Percentiles rank a stretch among this genome's conserved stretches.
These are phyloP conservation scores for Hygrophoropsis aurantiaca DNA, from an alignment of 768 basidiomycete species.

Conservation along the genomic window DNA sequence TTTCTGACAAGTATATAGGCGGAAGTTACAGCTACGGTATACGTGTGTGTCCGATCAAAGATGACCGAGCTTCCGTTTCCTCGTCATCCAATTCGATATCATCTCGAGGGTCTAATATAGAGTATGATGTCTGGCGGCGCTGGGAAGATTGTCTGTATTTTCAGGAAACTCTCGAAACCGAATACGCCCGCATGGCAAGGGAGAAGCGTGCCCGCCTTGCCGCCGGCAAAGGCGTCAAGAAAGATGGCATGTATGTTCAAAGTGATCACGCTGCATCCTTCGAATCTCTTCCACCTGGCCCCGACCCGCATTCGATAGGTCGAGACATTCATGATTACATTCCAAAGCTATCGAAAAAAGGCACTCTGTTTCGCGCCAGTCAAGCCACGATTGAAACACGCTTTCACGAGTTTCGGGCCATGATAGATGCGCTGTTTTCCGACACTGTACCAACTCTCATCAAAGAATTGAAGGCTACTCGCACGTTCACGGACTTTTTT, in stretches of 20 bases:
- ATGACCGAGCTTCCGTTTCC: constrained; percentile 28
- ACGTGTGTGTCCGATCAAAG: constrained; percentile 48
- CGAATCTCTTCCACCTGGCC: constrained; percentile 82
- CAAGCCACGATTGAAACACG: constrained; percentile 66
- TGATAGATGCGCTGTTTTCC: constrained; percentile 59
- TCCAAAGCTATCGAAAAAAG: constrained; percentile 70
- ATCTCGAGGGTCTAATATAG: constrained; percentile 35
- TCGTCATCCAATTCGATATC: constrained; percentile 32
- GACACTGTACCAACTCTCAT: constrained; percentile 66
- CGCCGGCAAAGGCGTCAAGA: constrained; percentile 76
- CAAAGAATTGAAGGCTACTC: constrained; percentile 59
- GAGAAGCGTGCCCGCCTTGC: constrained; percentile 66
- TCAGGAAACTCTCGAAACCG: constrained; percentile 66
- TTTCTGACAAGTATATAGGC: constrained; percentile 34
- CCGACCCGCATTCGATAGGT: constrained; percentile 74
- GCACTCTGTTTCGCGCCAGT: constrained; percentile 69
- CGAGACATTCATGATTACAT: constrained; percentile 64
- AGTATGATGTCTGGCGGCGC: constrained; percentile 74
- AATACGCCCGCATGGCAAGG: constrained; percentile 62
- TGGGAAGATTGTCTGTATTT: constrained; percentile 86
- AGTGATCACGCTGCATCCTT: constrained; percentile 78
- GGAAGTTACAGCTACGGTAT: constrained; percentile 60
- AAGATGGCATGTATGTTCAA: constrained; percentile 64
- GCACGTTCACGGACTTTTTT: constrained; percentile 72
- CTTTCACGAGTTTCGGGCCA: constrained; percentile 53